A percentile compares a stretch with the other conserved stretches of the same genome.
phyloP scores from a whole-genome alignment of 805 yeast species.

The Ogataea angusta region DNA sequence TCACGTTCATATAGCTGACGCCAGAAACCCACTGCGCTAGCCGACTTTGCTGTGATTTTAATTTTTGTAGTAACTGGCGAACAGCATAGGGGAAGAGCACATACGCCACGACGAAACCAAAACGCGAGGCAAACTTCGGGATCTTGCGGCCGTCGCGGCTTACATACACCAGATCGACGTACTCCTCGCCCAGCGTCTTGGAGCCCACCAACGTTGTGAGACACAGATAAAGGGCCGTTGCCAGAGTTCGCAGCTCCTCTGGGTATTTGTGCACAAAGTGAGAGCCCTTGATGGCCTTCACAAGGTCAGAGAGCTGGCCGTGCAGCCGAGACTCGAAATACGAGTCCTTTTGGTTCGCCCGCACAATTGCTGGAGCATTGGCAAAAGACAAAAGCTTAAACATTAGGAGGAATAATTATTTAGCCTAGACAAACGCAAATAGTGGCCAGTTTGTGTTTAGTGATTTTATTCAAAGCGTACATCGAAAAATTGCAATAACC shows the following conservation, averaged over 20 bases:
- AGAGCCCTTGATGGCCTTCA: constrained; percentile 57
- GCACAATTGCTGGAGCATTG: constrained; percentile 84
- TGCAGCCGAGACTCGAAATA: constrained; percentile 59
- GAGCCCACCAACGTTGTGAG: constrained; percentile 75
- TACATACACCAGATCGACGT: constrained; percentile 76
- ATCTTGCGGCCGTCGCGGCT: constrained; percentile 47
- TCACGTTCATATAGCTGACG: constrained; percentile 42
- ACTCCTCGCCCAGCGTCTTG: constrained; percentile 91
- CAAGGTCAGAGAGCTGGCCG: constrained; percentile 52
- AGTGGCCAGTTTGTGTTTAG: neutral
- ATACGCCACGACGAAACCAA: constrained; percentile 59
- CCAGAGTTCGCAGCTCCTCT: constrained; percentile 54
- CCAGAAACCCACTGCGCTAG: constrained; percentile 17
- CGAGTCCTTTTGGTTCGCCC: constrained; percentile 88
- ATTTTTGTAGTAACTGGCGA: constrained; percentile 24
- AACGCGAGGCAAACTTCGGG: constrained; percentile 43
- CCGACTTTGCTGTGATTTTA: constrained; percentile 12
- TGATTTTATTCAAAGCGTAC: constrained; percentile 1
- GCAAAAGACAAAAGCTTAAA: constrained; percentile 56
- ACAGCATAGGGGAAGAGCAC: constrained; percentile 60
- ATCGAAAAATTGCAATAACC: neutral
- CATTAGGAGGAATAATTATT: constrained; percentile 2
- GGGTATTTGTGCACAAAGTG: constrained; percentile 62
- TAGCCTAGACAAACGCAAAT: constrained; percentile 1
- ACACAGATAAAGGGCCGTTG: constrained; percentile 61